Evolutionary conservation across 2,329 filamentous ascomycete species (phyloP).

Genomic region (Akanthomyces uredinophilus): DNA sequence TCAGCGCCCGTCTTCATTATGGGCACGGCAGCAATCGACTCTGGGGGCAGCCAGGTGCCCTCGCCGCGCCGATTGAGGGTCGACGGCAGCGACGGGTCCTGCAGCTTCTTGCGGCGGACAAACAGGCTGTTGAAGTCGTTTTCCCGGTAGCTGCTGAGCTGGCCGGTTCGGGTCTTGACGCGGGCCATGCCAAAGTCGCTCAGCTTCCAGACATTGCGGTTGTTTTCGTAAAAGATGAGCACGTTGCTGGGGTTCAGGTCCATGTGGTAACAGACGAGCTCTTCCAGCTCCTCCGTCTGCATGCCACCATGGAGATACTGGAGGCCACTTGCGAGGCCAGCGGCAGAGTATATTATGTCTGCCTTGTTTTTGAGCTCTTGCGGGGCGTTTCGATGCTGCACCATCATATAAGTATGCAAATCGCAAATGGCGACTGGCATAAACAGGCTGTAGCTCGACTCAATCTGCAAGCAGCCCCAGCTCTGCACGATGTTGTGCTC

Average conservation of each 20-base stretch:
- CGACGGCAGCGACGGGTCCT: constrained; percentile 19
- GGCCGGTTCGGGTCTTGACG: constrained; percentile 23
- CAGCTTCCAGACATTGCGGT: constrained; percentile 32
- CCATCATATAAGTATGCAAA: constrained; percentile 31
- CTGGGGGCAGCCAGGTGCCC: constrained; percentile 35
- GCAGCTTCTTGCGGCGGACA: constrained; percentile 17
- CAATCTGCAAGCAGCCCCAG: constrained; percentile 30
- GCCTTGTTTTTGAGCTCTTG: constrained; percentile 21
- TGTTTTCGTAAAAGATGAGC: constrained; percentile 23
- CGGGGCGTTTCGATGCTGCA: constrained; percentile 18
- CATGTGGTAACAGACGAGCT: constrained; percentile 36
- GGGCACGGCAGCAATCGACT: constrained; percentile 22
- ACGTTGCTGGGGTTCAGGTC: constrained; percentile 36
- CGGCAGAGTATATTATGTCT: constrained; percentile 24
- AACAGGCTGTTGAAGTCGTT: constrained; percentile 28
- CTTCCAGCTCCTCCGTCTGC: constrained; percentile 21
- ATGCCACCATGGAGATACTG: constrained; percentile 35
- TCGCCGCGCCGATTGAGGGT: constrained; percentile 27
- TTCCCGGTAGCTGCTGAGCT: constrained; percentile 18
- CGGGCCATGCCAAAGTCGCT: constrained; percentile 38
- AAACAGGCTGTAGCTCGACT: constrained; percentile 33
- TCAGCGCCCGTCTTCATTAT: constrained; percentile 32
- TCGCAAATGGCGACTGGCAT: constrained; percentile 35
- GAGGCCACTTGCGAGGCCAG: constrained; percentile 30
- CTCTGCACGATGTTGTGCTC: constrained; percentile 32